phyloP scores from a whole-genome alignment of 2,329 filamentous ascomycete species.

The Stagonosporopsis vannaccii region DNA sequence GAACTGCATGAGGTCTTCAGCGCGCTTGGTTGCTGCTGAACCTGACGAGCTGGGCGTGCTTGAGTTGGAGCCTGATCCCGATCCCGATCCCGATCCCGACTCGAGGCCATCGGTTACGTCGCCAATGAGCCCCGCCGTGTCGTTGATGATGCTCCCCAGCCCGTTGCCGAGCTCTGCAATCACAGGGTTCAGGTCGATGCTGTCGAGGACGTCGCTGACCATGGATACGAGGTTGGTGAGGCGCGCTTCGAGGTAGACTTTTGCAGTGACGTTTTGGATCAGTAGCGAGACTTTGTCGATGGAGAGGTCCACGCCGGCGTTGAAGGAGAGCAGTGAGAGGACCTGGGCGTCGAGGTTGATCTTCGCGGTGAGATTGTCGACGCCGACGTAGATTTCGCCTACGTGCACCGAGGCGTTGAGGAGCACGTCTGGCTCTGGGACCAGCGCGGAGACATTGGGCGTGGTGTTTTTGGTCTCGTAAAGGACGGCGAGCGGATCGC shows the following conservation, averaged over 20 bases:
- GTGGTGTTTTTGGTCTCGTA: slow-evolving; percentile 64
- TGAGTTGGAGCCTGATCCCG: slow-evolving; percentile 7
- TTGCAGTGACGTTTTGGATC: slow-evolving; percentile 66
- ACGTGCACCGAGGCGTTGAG: slow-evolving; percentile 67
- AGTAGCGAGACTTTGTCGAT: slow-evolving; percentile 64
- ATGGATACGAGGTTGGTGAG: slow-evolving; percentile 67
- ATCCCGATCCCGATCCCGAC: slow-evolving; percentile 1
- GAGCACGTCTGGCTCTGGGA: slow-evolving; percentile 64
- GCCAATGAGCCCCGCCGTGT: slow-evolving; percentile 37
- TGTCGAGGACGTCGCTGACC: slow-evolving; percentile 65
- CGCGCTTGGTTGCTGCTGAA: slow-evolving; percentile 35
- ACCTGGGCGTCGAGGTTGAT: slow-evolving; percentile 68
- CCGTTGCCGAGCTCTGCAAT: slow-evolving; percentile 63
- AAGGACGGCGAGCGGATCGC: slow-evolving; percentile 59
- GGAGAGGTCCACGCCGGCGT: slow-evolving; percentile 66
- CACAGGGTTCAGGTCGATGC: slow-evolving; percentile 67
- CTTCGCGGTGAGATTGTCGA: slow-evolving; percentile 67
- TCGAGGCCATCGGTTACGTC: slow-evolving; percentile 29
- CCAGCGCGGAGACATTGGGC: slow-evolving; percentile 50
- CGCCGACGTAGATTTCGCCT: slow-evolving; percentile 65
- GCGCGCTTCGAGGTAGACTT: slow-evolving; percentile 66
- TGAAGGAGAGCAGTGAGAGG: slow-evolving; percentile 65
- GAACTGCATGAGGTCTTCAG: slow-evolving; percentile 50
- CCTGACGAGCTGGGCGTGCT: slow-evolving; percentile 16
- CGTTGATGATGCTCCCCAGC: slow-evolving; percentile 58